Evolutionary conservation across 2,329 filamentous ascomycete genomes (phyloP), one percentile per base, ranked within the genome.

Genomic region (Fusarium guadeloupense): DNA sequence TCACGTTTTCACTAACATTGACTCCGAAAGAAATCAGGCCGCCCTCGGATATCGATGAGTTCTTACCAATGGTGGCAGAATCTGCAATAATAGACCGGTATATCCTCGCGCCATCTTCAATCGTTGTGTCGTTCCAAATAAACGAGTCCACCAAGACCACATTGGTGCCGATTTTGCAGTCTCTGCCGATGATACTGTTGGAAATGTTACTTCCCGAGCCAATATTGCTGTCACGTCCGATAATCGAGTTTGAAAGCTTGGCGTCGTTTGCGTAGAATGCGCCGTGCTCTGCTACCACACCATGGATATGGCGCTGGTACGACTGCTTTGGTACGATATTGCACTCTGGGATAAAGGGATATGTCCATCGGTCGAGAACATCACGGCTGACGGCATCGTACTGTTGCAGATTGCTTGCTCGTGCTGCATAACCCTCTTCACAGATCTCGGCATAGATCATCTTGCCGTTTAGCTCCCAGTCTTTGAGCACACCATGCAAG

Each of bases 391-490:
- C 87, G 25, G 93, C 86, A 70, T 97, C 92, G 78, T 98, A 99
- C 71, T 93, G 89, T 70, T 91, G 90, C 20, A 98, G 82, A 71
- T 93, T 96, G 72, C 86, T 89, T 12, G 92, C 93, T 62, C 95
- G 84, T 2, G 93, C 93, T 2, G 92, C 91, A 72, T 98, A 99
- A 55, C 92, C 87, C 45, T 93, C 86, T 30, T 87, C 85, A 38
- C 96, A 81, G 62, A 98, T 89, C 69, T 98, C 90, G 3, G 92
- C 90, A 74, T 97, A 93, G 46, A 99, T 92, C n/a, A 92, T 93
- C 79, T 98, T 97, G 55, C 93, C 93, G 74, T 98, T 98, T 52
- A 98, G 81, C 73, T 99, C 95, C 80, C 92, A 97, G 74, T 99
- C 95, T 78, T 97, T 97, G 48, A 99, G 80, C 2, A 98, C 93